A percentile compares a stretch with the other conserved stretches of the same genome.
Conservation (phyloP, 2,329 filamentous ascomycete species). For the Cercospora brassicicola region DNA sequence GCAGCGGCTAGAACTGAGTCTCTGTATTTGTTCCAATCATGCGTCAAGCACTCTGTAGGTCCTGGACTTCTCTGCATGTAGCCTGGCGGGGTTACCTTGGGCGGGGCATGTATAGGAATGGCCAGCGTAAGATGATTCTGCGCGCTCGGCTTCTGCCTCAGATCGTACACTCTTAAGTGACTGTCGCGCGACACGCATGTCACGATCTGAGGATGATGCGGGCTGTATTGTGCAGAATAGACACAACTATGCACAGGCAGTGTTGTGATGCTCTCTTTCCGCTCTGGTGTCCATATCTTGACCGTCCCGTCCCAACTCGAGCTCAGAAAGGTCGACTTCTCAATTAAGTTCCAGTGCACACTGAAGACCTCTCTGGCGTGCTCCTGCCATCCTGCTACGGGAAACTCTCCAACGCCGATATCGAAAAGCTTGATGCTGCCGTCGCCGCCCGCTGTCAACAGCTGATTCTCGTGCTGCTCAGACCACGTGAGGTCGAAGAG, state of each 20-base stretch:
- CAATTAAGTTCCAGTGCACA: constrained; percentile 86
- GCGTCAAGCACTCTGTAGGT: constrained; percentile 84
- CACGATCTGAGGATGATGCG: constrained; percentile 80
- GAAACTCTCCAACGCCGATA: constrained; percentile 75
- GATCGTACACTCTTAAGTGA: constrained; percentile 85
- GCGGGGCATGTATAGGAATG: constrained; percentile 77
- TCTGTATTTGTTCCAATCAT: constrained; percentile 99
- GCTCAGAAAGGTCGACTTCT: constrained; percentile 86
- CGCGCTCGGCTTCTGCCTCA: constrained; percentile 79
- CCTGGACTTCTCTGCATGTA: constrained; percentile 46
- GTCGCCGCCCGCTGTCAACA: constrained; percentile 85
- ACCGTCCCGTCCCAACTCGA: constrained; percentile 95
- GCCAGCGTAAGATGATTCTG: constrained; percentile 82
- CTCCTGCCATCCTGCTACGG: constrained; percentile 87
- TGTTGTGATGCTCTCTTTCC: constrained; percentile 67
- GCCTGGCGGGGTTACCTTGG: constrained; percentile 52
- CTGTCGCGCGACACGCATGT: constrained; percentile 88
- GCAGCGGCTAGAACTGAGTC: constrained; percentile 80
- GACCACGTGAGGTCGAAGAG: constrained; percentile 96
- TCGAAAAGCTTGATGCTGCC: constrained; percentile 95
- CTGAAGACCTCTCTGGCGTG: constrained; percentile 92
- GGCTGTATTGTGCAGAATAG: constrained; percentile 88
- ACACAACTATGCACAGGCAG: constrained; percentile 91
- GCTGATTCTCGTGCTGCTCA: constrained; percentile 92
- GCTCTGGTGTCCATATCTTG: constrained; percentile 88